phyloP scores from a whole-genome alignment of 371 early-diverging fungal species.

The Syncephalastrum sp. region DNA sequence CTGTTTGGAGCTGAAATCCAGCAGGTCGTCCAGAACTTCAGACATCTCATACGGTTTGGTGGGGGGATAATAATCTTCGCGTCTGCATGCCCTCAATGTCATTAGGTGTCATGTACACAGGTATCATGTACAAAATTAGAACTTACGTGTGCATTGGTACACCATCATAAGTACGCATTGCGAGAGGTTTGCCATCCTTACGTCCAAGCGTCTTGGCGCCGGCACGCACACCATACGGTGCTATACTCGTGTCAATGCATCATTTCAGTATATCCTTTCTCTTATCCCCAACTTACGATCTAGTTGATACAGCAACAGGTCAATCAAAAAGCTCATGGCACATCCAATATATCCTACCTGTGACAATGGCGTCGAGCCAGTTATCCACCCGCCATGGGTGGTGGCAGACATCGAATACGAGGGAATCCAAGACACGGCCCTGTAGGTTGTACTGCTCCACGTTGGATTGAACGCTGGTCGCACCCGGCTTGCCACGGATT shows the following conservation, averaged over 20 bases:
- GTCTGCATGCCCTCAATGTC: slow-evolving; percentile 21
- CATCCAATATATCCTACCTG: slow-evolving; percentile 35
- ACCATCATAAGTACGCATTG: slow-evolving; percentile 62
- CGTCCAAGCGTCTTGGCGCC: slow-evolving; percentile 92
- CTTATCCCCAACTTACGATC: slow-evolving; percentile 10
- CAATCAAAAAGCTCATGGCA: neutral
- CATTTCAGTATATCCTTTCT: neutral
- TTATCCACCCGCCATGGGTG: slow-evolving; percentile 80
- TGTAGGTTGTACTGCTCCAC: slow-evolving; percentile 79
- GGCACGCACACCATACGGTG: slow-evolving; percentile 98
- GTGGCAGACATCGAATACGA: slow-evolving; percentile 88
- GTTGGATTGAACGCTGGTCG: slow-evolving; percentile 59
- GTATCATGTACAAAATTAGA: neutral
- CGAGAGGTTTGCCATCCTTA: slow-evolving; percentile 57
- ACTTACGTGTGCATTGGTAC: slow-evolving; percentile 57
- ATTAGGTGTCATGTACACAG: neutral
- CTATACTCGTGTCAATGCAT: slow-evolving; percentile 24
- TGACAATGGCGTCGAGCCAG: slow-evolving; percentile 83
- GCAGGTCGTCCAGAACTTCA: slow-evolving; percentile 81
- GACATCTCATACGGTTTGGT: slow-evolving; percentile 94
- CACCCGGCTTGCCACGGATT: slow-evolving; percentile 85
- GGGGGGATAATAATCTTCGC: slow-evolving; percentile 81
- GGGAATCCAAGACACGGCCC: slow-evolving; percentile 73
- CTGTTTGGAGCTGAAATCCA: slow-evolving; percentile 80
- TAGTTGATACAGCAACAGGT: neutral